A percentile compares a stretch with the other conserved stretches of the same genome.
These are phyloP conservation scores for Astrephomene gubernaculifera DNA, from an alignment of 139 green algal species.

Conservation along the genomic window DNA sequence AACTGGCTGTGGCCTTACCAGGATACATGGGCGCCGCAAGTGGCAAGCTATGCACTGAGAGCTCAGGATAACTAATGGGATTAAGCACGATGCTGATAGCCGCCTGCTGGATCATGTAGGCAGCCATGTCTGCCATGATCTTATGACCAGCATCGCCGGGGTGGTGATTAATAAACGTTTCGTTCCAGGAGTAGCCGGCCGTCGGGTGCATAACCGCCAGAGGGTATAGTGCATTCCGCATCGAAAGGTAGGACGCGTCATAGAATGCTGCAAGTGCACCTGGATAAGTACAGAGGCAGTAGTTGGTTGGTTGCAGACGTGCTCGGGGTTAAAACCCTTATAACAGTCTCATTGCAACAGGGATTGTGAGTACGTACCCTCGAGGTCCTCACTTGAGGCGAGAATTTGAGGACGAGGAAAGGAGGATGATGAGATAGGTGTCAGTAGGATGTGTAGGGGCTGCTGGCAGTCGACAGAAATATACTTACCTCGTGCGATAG, in stretches of 20 bases:
- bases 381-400: too few relatives aligned
- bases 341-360: too few relatives aligned
- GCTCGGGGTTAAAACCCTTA: too few relatives aligned
- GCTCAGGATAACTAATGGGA: background rate
- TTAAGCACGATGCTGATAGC: background rate
- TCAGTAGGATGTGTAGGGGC: too few relatives aligned
- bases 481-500: background rate
- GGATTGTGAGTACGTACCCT: too few relatives aligned
- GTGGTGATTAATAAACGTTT: background rate
- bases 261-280: background rate
- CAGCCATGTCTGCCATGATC: background rate
- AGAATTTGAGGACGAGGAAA: too few relatives aligned
- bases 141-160: slow-evolving; percentile 2
- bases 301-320: too few relatives aligned
- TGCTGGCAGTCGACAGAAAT: too few relatives aligned
- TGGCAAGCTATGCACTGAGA: background rate
- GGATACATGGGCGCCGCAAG: background rate
- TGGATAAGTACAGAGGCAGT: too few relatives aligned
- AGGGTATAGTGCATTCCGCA: background rate
- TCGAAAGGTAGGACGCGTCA: background rate
- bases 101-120: slow-evolving; percentile 10
- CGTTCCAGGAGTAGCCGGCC: background rate
- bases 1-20: background rate
- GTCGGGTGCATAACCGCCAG: background rate
- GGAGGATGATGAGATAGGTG: too few relatives aligned